Conservation (phyloP, 345 rosid species). For the Eutrema japonicum region DNA sequence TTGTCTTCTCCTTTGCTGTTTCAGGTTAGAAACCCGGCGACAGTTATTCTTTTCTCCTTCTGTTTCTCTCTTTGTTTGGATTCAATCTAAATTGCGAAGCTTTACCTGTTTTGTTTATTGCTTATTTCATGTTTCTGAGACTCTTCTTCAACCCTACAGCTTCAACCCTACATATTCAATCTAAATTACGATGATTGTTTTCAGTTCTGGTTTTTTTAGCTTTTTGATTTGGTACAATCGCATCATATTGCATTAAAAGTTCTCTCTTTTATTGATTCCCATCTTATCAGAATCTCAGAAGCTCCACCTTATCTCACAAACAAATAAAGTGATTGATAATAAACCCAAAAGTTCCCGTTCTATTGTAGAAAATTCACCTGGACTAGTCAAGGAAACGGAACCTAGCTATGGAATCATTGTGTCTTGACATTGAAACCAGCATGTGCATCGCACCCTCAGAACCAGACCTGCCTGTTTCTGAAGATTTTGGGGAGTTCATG, state of each 20-base stretch:
- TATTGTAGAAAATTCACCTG: constrained; percentile 4
- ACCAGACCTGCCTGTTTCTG: constrained; percentile 22
- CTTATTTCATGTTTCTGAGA: constrained; percentile 9
- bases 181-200: neutral
- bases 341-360: neutral
- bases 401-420: constrained; percentile 34
- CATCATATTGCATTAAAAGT: constrained; percentile 9
- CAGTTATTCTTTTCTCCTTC: neutral
- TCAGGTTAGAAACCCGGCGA: constrained; percentile 25
- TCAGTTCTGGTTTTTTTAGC: neutral
- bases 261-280: constrained; percentile 8
- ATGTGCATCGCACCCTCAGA: constrained; percentile 33
- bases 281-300: constrained; percentile 19
- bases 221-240: neutral
- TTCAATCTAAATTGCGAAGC: constrained; percentile 23
- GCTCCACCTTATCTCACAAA: neutral
- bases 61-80: neutral
- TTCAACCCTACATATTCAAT: constrained; percentile 16
- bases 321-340: neutral
- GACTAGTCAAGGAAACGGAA: constrained; percentile 25
- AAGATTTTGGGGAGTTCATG: constrained; percentile 64
- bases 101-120: constrained; percentile 1
- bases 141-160: constrained; percentile 19
- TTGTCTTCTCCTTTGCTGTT: constrained; percentile 17
- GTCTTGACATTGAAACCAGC: constrained; percentile 24